Evolutionary conservation across 192 early-diverging fungal species (phyloP).

Genomic region (Backusella morwellensis): DNA sequence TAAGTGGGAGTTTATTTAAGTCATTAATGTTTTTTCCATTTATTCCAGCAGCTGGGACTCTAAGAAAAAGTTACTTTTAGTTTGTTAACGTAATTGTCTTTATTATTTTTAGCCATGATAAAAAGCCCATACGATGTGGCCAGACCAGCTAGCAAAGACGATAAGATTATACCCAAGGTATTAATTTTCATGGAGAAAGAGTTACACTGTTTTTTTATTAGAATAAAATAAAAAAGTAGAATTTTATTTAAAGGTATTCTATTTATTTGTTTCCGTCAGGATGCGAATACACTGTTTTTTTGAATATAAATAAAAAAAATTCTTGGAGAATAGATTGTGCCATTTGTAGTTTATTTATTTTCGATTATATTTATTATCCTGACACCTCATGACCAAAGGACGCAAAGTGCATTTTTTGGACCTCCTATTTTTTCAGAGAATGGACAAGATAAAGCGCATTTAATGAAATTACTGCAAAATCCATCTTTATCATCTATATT

Average conservation of each 20-base stretch:
- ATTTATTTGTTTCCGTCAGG: neutral
- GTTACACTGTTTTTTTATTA: neutral
- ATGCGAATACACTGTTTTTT: neutral
- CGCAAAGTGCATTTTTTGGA: slow-evolving; percentile 11
- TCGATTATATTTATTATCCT: neutral
- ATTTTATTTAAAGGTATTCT: neutral
- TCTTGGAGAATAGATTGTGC: neutral
- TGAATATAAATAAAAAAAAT: neutral
- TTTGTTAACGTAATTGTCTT: neutral
- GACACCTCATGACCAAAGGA: neutral
- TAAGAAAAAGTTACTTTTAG: neutral
- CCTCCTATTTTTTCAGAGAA: slow-evolving; percentile 10
- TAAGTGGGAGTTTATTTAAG: neutral
- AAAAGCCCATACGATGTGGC: neutral
- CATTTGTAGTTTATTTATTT: neutral
- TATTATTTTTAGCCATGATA: neutral
- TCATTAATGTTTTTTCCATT: neutral
- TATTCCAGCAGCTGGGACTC: neutral
- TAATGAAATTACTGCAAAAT: slow-evolving; percentile 10
- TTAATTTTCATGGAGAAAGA: neutral
- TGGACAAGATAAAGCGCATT: neutral
- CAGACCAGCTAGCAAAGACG: neutral
- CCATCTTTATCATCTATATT: slow-evolving; percentile 13
- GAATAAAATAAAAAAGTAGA: neutral
- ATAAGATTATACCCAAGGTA: neutral